A percentile compares a stretch with the other conserved stretches of the same genome.
These are phyloP conservation scores for Globisporangium iwayamae DNA, from an alignment of 352 stramenopile genomes.

Conservation along the genomic window DNA sequence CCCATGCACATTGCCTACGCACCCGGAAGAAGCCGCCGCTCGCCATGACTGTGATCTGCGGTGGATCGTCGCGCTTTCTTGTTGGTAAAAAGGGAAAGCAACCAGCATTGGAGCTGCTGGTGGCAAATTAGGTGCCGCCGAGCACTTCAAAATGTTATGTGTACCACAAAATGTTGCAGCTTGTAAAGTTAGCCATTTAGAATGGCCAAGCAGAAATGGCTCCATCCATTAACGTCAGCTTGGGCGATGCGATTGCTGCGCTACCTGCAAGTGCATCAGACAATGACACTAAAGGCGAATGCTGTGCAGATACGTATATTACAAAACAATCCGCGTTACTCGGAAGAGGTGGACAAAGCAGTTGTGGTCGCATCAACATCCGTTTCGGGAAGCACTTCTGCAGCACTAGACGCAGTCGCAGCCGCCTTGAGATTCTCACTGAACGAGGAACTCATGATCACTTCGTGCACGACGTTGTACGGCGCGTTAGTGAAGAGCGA, in stretches of 20 bases:
- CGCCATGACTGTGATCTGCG: conserved; percentile 18
- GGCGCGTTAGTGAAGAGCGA: conserved; percentile 95
- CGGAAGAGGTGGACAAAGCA: not conserved
- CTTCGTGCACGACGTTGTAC: conserved; percentile 66
- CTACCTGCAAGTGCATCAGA: not conserved
- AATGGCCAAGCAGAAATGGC: conserved; percentile 10
- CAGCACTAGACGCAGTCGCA: conserved; percentile 13
- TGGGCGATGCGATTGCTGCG: not conserved
- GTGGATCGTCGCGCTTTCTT: not conserved
- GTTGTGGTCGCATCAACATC: not conserved
- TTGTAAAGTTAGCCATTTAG: not conserved
- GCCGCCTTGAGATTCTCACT: conserved; percentile 12
- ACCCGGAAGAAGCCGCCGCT: conserved; percentile 37
- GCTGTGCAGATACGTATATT: conserved; percentile 14
- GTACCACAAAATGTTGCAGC: not conserved
- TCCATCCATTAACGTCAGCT: not conserved
- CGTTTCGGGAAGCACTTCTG: conserved; percentile 21
- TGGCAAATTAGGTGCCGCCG: not conserved
- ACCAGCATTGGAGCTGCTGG: not conserved
- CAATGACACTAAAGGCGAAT: not conserved
- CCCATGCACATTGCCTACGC: not conserved
- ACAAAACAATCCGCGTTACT: conserved; percentile 10
- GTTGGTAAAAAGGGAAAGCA: not conserved
- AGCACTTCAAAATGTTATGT: not conserved
- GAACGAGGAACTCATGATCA: conserved; percentile 36